Conservation (phyloP, 108 stramenopile species). For the Nitzschia inconspicua region DNA sequence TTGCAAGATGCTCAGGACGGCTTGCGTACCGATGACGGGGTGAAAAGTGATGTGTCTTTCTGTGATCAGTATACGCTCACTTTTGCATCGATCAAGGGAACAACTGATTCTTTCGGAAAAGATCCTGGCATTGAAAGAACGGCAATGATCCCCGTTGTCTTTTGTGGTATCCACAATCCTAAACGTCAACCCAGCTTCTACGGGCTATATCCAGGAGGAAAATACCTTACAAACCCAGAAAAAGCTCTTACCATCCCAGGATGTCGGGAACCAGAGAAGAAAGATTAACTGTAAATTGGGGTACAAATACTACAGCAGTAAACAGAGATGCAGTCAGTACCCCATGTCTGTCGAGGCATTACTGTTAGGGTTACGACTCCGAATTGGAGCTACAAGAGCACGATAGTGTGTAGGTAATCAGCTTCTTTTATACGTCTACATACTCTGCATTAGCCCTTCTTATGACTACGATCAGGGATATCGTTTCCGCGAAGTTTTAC, state of each 20-base stretch:
- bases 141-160: conserved; percentile 46
- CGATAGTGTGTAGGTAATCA: too few relatives aligned
- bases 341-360: too few relatives aligned
- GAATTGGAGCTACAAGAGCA: too few relatives aligned
- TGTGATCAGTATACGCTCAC: conserved; percentile 59
- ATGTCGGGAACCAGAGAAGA: not conserved
- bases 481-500: too few relatives aligned
- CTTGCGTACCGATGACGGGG: conserved; percentile 3
- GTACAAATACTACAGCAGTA: too few relatives aligned
- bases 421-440: too few relatives aligned
- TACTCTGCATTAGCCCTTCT: too few relatives aligned
- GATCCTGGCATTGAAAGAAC: not conserved
- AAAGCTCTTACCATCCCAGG: not conserved
- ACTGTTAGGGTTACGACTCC: too few relatives aligned
- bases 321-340: too few relatives aligned
- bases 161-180: conserved; percentile 78
- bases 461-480: too few relatives aligned
- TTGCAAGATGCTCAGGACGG: conserved; percentile 2
- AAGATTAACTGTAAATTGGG: not conserved
- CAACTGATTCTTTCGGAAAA: not conserved
- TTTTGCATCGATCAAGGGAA: conserved; percentile 8
- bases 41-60: conserved; percentile 36
- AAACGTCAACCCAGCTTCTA: conserved; percentile 35
- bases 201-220: conserved; percentile 58
- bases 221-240: conserved; percentile 4